A percentile compares a stretch with the other conserved stretches of the same genome.
Conservation (phyloP, 257 asterid species). For the Linaria vulgaris region DNA sequence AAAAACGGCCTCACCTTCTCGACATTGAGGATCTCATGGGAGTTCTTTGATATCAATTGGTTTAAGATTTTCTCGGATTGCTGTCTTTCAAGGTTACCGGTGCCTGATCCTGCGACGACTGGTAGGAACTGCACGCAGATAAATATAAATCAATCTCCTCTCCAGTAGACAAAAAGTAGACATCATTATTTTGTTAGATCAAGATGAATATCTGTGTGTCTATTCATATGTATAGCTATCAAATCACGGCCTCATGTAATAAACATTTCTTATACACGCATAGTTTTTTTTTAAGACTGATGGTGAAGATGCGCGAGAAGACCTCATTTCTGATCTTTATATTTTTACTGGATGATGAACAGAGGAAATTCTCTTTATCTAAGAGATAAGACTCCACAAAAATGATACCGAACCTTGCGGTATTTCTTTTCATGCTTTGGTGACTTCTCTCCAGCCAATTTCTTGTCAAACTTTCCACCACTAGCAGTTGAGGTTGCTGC, state of each 20-base stretch:
- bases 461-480: conserved; percentile 96
- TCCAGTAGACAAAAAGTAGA: no score
- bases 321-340: no score
- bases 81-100: conserved; percentile 78
- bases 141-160: not conserved
- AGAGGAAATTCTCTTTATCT: no score
- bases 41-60: conserved; percentile 67
- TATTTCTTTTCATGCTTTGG: conserved; percentile 91
- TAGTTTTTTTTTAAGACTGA: no score
- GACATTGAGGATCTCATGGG: conserved; percentile 86
- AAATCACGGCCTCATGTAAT: no score
- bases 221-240: no score
- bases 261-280: no score
- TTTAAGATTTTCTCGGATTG: conserved; percentile 83
- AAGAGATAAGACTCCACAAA: no score
- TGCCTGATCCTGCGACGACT: conserved; percentile 90
- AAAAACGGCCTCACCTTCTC: conserved; percentile 54
- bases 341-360: no score
- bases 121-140: conserved; percentile 67
- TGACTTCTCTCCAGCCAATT: conserved; percentile 82
- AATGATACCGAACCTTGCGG: conserved; percentile 84
- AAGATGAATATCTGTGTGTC: no score
- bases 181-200: no score
- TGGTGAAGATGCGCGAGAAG: no score
- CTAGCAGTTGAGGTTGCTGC: conserved; percentile 97